phyloP scores from a whole-genome alignment of 176 grass and related monocot genomes.

The Leersia perrieri region DNA sequence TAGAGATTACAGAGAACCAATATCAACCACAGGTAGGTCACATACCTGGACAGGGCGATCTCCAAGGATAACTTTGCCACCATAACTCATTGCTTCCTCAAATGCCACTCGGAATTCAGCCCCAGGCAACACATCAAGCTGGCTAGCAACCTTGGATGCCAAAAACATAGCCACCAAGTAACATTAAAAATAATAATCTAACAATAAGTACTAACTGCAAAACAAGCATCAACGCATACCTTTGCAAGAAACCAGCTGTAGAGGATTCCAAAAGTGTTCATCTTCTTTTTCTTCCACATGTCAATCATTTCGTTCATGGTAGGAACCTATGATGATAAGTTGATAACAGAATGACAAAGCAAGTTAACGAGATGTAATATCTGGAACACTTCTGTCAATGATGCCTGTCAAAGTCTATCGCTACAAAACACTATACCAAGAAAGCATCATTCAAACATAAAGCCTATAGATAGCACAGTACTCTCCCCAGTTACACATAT shows the following conservation, averaged over 20 bases:
- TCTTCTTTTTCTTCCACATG: slow-evolving; percentile 95
- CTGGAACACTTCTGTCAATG: neutral
- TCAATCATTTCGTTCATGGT: slow-evolving; percentile 93
- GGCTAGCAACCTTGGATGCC: slow-evolving; percentile 65
- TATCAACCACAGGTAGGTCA: neutral
- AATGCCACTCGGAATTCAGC: slow-evolving; percentile 90
- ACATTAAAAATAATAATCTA: slow-evolving; percentile 19
- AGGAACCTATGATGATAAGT: slow-evolving; percentile 57
- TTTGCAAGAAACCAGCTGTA: slow-evolving; percentile 99
- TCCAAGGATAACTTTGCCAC: slow-evolving; percentile 83
- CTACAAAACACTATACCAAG: slow-evolving; percentile 2
- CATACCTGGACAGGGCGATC: slow-evolving; percentile 88
- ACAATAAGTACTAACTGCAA: neutral
- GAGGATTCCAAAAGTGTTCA: slow-evolving; percentile 90
- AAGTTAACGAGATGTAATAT: neutral
- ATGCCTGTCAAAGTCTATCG: neutral
- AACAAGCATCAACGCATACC: slow-evolving; percentile 36
- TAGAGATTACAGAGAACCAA: neutral
- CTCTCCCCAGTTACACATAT: neutral
- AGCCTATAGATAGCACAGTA: neutral
- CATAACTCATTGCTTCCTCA: slow-evolving; percentile 86
- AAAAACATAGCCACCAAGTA: slow-evolving; percentile 16
- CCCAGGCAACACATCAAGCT: slow-evolving; percentile 88
- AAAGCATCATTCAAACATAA: neutral
- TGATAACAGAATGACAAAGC: neutral